Evolutionary conservation across 352 stramenopile genomes (phyloP).

Genomic region (Phytophthora quininea): DNA sequence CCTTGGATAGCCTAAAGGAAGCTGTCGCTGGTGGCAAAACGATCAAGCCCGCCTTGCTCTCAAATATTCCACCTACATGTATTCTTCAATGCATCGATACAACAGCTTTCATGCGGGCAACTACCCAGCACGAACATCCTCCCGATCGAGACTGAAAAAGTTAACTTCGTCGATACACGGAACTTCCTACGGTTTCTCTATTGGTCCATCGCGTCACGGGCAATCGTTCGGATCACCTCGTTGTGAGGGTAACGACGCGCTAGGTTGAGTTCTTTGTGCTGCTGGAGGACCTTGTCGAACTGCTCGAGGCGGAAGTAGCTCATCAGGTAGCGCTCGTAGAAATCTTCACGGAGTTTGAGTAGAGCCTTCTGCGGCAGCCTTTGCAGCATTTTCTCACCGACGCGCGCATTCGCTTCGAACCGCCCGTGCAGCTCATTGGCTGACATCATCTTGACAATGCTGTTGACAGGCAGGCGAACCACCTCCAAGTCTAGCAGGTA

Average conservation of each 20-base stretch:
- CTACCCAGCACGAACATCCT: no score
- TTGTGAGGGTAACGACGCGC: slow-evolving; percentile 41
- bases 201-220: slow-evolving; percentile 33
- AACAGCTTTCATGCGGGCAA: no score
- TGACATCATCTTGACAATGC: slow-evolving; percentile 43
- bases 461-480: slow-evolving; percentile 31
- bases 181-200: slow-evolving; percentile 25
- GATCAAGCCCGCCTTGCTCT: no score
- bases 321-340: slow-evolving; percentile 48
- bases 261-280: slow-evolving; percentile 25
- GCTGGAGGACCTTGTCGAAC: slow-evolving; percentile 36
- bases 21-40: no score
- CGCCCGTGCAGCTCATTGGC: slow-evolving; percentile 37
- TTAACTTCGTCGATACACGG: no score
- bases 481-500: slow-evolving; percentile 33
- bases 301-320: slow-evolving; percentile 42
- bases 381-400: slow-evolving; percentile 39
- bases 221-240: slow-evolving; percentile 39
- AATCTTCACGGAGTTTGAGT: slow-evolving; percentile 35
- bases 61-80: no score
- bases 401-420: slow-evolving; percentile 35
- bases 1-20: no score
- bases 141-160: slow-evolving; percentile 18
- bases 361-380: slow-evolving; percentile 22
- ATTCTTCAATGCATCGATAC: no score